phyloP scores from a whole-genome alignment of 768 basidiomycete species.

The Epithele typhae region DNA sequence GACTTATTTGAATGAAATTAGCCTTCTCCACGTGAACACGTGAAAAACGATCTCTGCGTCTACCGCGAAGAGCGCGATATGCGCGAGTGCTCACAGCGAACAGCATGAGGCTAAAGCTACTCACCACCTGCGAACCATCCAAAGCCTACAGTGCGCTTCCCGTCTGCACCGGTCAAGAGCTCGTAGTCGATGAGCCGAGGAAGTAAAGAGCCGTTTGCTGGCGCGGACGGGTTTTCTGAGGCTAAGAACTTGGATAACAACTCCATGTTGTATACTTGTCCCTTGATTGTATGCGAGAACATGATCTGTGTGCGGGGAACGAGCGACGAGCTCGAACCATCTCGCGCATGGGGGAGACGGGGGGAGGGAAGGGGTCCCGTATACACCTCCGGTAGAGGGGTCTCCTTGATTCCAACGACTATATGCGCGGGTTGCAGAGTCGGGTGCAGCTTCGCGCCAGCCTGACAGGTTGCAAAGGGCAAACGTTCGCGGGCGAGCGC shows the following conservation, averaged over 20 bases:
- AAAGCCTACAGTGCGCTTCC: conserved; percentile 82
- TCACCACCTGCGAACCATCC: conserved; percentile 90
- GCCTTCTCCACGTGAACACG: too few species aligned
- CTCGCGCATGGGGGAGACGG: conserved; percentile 6
- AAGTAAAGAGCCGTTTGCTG: conserved; percentile 16
- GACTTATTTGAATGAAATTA: background rate
- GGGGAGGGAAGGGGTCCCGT: conserved; percentile 36
- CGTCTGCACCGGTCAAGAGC: conserved; percentile 56
- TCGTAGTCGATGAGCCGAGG: conserved; percentile 82
- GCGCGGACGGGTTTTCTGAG: conserved; percentile 15
- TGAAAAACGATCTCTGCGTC: too few species aligned
- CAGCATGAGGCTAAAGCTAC: conserved; percentile 12
- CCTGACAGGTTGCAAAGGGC: conserved; percentile 43
- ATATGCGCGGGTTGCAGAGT: conserved; percentile 66
- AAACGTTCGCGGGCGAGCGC: too few species aligned
- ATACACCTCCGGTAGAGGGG: conserved; percentile 60
- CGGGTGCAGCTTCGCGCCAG: conserved; percentile 64
- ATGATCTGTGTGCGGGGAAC: conserved; percentile 72
- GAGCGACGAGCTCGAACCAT: conserved; percentile 6
- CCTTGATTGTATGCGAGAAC: conserved; percentile 92
- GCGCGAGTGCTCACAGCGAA: too few species aligned
- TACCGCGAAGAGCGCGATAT: too few species aligned
- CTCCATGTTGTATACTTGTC: conserved; percentile 81
- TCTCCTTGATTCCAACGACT: conserved; percentile 86
- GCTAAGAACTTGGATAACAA: conserved; percentile 64